These are phyloP conservation scores for Ceratocystis destructans DNA, from an alignment of 2,329 filamentous ascomycete genomes.

Conservation along the genomic window DNA sequence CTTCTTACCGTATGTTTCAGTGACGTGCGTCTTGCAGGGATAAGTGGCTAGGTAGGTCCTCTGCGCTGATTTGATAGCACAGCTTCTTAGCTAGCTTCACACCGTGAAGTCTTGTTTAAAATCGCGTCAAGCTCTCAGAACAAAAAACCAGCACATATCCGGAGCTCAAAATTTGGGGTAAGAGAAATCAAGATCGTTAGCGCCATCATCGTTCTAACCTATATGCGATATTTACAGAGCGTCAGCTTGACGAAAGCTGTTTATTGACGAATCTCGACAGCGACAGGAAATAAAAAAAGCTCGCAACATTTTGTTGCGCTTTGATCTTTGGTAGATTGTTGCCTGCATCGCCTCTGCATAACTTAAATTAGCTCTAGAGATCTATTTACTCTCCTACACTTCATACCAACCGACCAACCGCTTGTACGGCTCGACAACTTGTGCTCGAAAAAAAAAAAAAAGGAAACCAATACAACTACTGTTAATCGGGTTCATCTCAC, in stretches of 20 bases:
- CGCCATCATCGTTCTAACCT: not conserved
- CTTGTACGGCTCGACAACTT: not conserved
- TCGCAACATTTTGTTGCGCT: not conserved
- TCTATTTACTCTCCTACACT: no score
- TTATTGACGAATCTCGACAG: no score
- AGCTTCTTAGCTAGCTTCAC: not conserved
- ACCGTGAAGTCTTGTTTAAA: not conserved
- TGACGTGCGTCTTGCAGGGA: constrained; percentile 2
- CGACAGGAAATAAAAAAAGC: not conserved
- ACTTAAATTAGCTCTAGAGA: not conserved
- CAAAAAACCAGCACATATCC: no score
- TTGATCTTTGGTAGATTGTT: not conserved
- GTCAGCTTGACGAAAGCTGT: not conserved
- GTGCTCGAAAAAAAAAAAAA: not conserved
- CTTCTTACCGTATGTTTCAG: constrained; percentile 2
- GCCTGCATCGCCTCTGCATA: not conserved
- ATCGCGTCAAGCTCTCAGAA: not conserved
- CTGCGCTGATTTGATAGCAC: not conserved
- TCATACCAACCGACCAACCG: not conserved
- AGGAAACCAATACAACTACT: no score
- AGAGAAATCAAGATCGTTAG: not conserved
- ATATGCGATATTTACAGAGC: not conserved
- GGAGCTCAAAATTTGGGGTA: not conserved
- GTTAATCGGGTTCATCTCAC: not conserved
- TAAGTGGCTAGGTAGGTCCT: not conserved